Evolutionary conservation across 164 flowering plant genomes (phyloP).

Genomic region (Aristolochia fimbriata): DNA sequence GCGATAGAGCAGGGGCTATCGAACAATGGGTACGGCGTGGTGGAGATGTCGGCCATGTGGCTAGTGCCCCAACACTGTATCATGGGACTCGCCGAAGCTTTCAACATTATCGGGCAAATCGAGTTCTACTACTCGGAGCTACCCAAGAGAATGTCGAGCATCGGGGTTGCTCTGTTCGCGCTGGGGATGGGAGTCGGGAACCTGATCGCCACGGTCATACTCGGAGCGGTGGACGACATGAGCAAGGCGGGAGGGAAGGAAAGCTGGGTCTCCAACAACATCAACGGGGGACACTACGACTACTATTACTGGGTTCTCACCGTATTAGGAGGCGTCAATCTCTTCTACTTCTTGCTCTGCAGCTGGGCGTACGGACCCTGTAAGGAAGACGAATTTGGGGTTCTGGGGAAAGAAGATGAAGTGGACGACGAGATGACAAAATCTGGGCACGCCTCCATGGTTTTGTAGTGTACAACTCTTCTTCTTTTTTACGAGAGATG

Average conservation of each 20-base stretch:
- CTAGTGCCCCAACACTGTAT: slow-evolving; percentile 55
- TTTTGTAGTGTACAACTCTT: no score
- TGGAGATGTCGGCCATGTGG: slow-evolving; percentile 82
- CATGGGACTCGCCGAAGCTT: slow-evolving; percentile 66
- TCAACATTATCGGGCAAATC: slow-evolving; percentile 60
- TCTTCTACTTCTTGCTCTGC: slow-evolving; percentile 21
- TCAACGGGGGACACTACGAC: slow-evolving; percentile 46
- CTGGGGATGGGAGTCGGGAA: slow-evolving; percentile 60
- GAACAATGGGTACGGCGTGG: slow-evolving; percentile 10
- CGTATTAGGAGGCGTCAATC: slow-evolving; percentile 30
- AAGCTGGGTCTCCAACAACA: slow-evolving; percentile 62
- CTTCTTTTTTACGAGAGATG: not conserved
- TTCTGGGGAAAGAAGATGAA: not conserved
- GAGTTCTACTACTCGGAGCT: slow-evolving; percentile 73
- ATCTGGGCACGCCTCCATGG: no score
- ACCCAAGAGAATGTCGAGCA: slow-evolving; percentile 72
- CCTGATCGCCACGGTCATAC: slow-evolving; percentile 38
- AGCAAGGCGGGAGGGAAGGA: not conserved
- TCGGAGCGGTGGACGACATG: slow-evolving; percentile 32
- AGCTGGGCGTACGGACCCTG: slow-evolving; percentile 7
- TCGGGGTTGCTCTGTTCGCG: slow-evolving; percentile 43
- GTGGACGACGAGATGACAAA: not conserved
- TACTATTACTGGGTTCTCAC: slow-evolving; percentile 65
- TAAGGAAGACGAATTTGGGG: slow-evolving; percentile 3
- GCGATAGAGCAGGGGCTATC: slow-evolving; percentile 34